Conservation (phyloP, 352 stramenopile genomes). For the Globisporangium barbulae region DNA sequence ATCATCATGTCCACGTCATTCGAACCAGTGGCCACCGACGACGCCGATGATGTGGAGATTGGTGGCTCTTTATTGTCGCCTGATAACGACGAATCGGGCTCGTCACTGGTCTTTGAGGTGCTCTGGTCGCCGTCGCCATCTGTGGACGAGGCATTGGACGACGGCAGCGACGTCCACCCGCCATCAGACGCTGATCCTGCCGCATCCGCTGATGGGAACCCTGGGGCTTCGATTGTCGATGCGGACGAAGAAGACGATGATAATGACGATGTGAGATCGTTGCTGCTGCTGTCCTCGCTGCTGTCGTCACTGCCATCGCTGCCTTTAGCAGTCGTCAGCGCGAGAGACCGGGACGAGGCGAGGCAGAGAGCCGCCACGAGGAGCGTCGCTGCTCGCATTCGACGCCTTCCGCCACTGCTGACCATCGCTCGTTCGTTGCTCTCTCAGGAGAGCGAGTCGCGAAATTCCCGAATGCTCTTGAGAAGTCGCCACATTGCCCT, state of each 20-base stretch:
- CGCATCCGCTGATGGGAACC: background rate
- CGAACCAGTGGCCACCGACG: background rate
- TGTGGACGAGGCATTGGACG: background rate
- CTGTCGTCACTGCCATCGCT: background rate
- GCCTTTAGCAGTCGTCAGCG: background rate
- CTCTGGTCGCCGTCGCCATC: background rate
- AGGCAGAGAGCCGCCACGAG: constrained; percentile 6
- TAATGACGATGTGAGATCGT: background rate
- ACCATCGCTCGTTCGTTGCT: constrained; percentile 1
- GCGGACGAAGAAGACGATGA: background rate
- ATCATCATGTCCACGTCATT: constrained; percentile 10
- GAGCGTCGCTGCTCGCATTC: constrained; percentile 2
- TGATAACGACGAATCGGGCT: background rate
- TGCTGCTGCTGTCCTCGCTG: constrained; percentile 2
- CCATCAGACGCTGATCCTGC: background rate
- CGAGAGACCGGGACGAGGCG: background rate
- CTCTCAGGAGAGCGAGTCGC: background rate
- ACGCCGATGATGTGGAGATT: background rate
- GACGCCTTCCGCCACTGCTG: background rate
- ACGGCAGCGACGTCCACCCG: background rate
- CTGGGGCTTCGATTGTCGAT: background rate
- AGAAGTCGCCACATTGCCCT: background rate
- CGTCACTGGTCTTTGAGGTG: background rate
- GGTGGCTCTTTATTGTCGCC: background rate
- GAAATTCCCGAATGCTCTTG: constrained; percentile 6